Evolutionary conservation across 2,329 filamentous ascomycete species (phyloP), one percentile per base, ranked within the genome.

Genomic region (Alternaria arbusti): DNA sequence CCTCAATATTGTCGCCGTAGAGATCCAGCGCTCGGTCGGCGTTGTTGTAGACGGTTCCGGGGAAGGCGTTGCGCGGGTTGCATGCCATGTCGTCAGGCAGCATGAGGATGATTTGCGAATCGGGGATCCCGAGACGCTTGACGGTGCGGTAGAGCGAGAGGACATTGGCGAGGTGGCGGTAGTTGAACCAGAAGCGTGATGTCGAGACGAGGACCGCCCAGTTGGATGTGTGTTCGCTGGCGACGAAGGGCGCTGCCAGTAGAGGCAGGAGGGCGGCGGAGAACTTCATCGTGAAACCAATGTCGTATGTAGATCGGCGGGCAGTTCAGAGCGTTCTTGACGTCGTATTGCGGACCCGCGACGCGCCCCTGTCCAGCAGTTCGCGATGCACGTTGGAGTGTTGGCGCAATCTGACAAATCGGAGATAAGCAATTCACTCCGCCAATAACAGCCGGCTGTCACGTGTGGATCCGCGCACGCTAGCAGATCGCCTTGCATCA

Each of bases 141-240:
- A 99, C 96, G 61, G 96, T 99, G 62, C 96, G 93, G 83, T 99
- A 99, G 68, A 99, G 90, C 63, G 95, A 97, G 65, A 99, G 89
- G 17, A 97, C 96, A 83, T 99, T 99, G 80, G 96, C 94, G 56
- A 99, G 90, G 81, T 99, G 96, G 61, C 96, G 92, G 82, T 99
- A 99, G 84, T 99, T 99, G 89, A 99, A 99, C 96, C 96, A 99
- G 86, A 99, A 99, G 57, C 96, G 92, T 57, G 96, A 99, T 6
- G 96, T 99, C 69, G 92, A 96, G 63, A 99, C 96, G n/a, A 99
- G 90, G 66, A 99, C 96, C 10, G 96, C 96, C 96, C 96, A 99
- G 83, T 99, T 99, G 78, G 93, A 97, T 15, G 96, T 99, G 83
- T 99, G 96, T 74, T 95, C 91, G 70, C 89, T 88, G 26, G 79